These are phyloP conservation scores for Bipolaris zeicola DNA, from an alignment of 2,329 filamentous ascomycete species.

Conservation along the genomic window DNA sequence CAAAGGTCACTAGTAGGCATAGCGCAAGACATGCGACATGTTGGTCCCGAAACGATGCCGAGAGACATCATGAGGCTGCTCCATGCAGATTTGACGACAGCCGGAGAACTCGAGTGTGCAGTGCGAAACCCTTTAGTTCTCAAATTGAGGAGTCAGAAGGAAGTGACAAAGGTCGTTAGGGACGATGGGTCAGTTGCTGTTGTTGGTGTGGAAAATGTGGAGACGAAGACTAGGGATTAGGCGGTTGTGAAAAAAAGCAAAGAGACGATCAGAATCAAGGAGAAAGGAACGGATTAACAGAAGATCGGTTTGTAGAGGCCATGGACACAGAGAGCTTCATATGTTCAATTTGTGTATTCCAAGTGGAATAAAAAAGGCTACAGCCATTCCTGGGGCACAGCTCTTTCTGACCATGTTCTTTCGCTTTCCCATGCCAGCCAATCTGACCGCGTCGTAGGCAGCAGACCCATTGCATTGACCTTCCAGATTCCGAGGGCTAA, in stretches of 20 bases:
- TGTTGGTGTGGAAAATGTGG: background rate
- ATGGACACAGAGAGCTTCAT: background rate
- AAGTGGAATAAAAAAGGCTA: slow-evolving; percentile 7
- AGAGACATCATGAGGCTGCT: slow-evolving; percentile 2
- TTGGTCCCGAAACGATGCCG: slow-evolving; percentile 10
- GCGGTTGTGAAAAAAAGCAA: background rate
- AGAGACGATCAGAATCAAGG: background rate
- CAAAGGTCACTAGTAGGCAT: background rate
- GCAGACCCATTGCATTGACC: slow-evolving; percentile 90
- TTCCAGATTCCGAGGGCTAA: slow-evolving; percentile 92
- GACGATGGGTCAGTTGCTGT: background rate
- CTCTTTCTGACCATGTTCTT: slow-evolving; percentile 54
- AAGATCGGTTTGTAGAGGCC: background rate
- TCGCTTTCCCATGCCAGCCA: slow-evolving; percentile 95
- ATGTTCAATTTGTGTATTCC: background rate
- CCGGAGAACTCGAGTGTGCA: background rate
- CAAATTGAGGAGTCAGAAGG: background rate
- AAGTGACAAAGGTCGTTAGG: background rate
- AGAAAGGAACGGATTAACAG: background rate
- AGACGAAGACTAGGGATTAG: background rate
- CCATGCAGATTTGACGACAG: slow-evolving; percentile 16
- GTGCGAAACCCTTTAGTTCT: slow-evolving; percentile 3
- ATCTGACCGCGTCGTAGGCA: slow-evolving; percentile 96
- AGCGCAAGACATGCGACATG: slow-evolving; percentile 7
- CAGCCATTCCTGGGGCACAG: slow-evolving; percentile 45